phyloP scores from a whole-genome alignment of 1,284 basidiomycete genomes.

The Ganoderma meredithae region DNA sequence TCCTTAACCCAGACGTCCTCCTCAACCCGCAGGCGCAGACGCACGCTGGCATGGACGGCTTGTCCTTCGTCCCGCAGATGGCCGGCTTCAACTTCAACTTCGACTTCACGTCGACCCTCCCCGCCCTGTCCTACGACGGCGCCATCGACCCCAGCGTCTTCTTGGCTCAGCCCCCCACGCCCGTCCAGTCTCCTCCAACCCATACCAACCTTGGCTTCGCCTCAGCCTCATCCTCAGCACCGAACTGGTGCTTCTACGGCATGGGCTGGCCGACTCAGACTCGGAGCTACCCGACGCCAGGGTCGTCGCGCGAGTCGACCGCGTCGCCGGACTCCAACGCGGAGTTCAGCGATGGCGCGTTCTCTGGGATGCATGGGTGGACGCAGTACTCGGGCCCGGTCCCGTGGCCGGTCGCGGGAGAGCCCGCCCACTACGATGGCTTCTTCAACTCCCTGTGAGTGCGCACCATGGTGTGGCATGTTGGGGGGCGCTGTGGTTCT shows the following conservation, averaged over 20 bases:
- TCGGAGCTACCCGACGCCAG: no score
- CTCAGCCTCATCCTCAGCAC: background rate
- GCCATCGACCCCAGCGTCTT: slow-evolving; percentile 4
- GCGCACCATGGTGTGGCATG: background rate
- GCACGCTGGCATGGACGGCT: background rate
- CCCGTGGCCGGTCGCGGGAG: background rate
- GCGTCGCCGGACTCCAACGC: background rate
- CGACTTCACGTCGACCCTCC: background rate
- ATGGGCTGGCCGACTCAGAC: no score
- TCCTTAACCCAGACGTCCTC: background rate
- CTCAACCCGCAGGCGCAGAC: background rate
- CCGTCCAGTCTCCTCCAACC: background rate
- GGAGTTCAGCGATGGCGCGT: background rate
- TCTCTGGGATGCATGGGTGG: no score
- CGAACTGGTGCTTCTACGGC: no score
- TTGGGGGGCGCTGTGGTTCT: background rate
- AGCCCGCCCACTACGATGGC: background rate
- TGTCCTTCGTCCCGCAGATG: background rate
- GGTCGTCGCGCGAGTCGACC: background rate
- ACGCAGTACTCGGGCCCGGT: background rate
- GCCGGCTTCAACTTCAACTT: background rate
- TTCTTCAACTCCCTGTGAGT: background rate
- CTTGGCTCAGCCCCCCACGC: background rate
- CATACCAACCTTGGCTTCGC: background rate
- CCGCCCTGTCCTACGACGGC: background rate